Base-by-base conservation (phyloP, 345 rosid species). In the Heritiera fomes region DNA sequence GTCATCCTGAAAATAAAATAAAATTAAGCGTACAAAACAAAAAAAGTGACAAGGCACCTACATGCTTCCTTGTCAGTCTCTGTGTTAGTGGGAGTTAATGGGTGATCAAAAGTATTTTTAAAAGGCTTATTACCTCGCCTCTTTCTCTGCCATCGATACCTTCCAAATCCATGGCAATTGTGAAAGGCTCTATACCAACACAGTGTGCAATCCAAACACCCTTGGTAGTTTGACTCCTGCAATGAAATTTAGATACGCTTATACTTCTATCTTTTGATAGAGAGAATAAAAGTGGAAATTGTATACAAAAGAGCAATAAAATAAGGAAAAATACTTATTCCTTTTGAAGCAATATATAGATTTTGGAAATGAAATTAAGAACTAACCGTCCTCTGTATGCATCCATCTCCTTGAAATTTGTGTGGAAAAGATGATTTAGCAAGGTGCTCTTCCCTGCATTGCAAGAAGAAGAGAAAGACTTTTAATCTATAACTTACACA, bases 81-180 rank as follows among this genome's bases (percentile, higher is more conserved):
- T 72, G 43, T 72, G 14, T 55, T 10, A 0, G 9, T 12, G 64
- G 15, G 10, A 38, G 46, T 53, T 2, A 60, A 13, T 14, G 58
- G 58, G 28, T 23, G 28, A n/a, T 46, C 63, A 59, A 4, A 49
- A 60, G 18, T 55, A 52, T 32, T 72, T 53, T 72, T 53, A 34
- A 38, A 23, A n/a, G 5, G 18, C 70, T 68, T 43, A 14, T 58
- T 81, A 92, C 97, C 94, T 92, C 94, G 63, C 97, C 97, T 75
- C 97, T 86, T 85, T 92, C 94, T 85, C 94, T 92, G 23, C 93
- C 93, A 76, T 92, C 93, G 4, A 93, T 90, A 62, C 97, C 94
- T 87, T 92, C 97, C 84, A 92, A 86, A 84, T 92, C 94, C 93
- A 90, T 86, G 30, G 91, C 94, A 81, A 89, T 46, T 18, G 93